phyloP scores from a whole-genome alignment of 352 stramenopile genomes.

The Plasmopara viticola region DNA sequence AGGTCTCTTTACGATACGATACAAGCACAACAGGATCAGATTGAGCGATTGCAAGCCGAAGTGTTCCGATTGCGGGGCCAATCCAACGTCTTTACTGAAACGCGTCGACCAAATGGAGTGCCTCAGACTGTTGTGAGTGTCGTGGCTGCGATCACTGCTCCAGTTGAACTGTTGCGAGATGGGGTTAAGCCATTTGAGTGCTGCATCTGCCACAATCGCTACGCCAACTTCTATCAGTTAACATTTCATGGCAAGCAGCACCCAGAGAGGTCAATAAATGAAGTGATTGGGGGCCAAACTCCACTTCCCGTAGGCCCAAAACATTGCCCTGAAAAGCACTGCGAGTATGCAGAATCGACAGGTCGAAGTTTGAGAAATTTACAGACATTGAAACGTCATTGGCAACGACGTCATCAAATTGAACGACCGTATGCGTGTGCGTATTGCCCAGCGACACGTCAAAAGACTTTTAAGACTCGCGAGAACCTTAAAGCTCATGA shows the following conservation, averaged over 20 bases:
- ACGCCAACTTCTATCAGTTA: constrained; percentile 69
- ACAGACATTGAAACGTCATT: constrained; percentile 69
- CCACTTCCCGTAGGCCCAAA: constrained; percentile 52
- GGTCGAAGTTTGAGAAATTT: constrained; percentile 53
- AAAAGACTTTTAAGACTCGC: constrained; percentile 63
- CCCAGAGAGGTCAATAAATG: constrained; percentile 17
- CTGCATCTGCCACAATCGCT: constrained; percentile 44
- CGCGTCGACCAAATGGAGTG: no score
- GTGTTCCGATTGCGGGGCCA: constrained; percentile 26
- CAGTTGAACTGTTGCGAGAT: constrained; percentile 49
- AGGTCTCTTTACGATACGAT: constrained; percentile 31
- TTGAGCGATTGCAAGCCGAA: constrained; percentile 33
- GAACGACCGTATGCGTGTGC: constrained; percentile 46
- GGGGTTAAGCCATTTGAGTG: constrained; percentile 63
- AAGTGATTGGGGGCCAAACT: constrained; percentile 33
- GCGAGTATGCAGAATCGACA: constrained; percentile 38
- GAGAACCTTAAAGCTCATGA: constrained; percentile 52
- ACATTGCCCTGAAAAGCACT: constrained; percentile 47
- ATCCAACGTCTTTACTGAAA: background rate
- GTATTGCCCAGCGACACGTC: constrained; percentile 28
- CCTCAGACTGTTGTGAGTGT: no score
- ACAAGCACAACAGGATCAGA: constrained; percentile 39
- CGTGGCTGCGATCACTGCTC: constrained; percentile 16
- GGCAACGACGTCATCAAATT: constrained; percentile 53
- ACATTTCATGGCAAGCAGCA: constrained; percentile 66